phyloP scores from a whole-genome alignment of 306 rosid genomes.

The Lathyrus sativus region DNA sequence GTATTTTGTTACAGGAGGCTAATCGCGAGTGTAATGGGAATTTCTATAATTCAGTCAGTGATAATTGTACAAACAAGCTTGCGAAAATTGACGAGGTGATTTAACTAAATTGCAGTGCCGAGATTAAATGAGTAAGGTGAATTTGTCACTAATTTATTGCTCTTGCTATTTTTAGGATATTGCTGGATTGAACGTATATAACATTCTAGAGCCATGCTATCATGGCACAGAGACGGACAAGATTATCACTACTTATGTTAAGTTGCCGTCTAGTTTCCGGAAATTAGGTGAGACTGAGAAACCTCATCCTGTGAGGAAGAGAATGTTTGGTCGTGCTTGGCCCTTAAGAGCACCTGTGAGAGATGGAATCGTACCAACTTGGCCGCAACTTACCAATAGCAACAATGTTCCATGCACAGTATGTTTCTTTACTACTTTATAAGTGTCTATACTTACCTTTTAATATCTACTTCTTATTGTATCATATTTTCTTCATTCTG shows the following conservation, averaged over 20 bases:
- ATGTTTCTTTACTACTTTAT: conserved; percentile 42
- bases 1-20: conserved; percentile 59
- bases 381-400: conserved; percentile 66
- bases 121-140: conserved; percentile 26
- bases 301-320: conserved; percentile 82
- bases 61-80: conserved; percentile 53
- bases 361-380: conserved; percentile 80
- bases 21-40: conserved; percentile 58
- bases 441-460: conserved; percentile 11
- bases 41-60: conserved; percentile 46
- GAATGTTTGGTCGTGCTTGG: conserved; percentile 99
- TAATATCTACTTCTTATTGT: background rate
- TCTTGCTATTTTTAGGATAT: conserved; percentile 54
- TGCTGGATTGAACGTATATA: conserved; percentile 62
- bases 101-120: conserved; percentile 15
- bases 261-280: conserved; percentile 71
- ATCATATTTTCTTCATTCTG: too few species aligned
- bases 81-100: conserved; percentile 65
- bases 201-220: conserved; percentile 95
- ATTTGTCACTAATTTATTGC: conserved; percentile 29
- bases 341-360: conserved; percentile 91
- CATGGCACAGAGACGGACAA: conserved; percentile 47
- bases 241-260: conserved; percentile 39
- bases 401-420: conserved; percentile 73
- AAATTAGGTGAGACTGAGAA: conserved; percentile 74